A percentile compares a stretch with the other conserved stretches of the same genome.
Conservation (phyloP, 192 early-diverging fungal genomes). For the Fimicolochytrium jonesii region DNA sequence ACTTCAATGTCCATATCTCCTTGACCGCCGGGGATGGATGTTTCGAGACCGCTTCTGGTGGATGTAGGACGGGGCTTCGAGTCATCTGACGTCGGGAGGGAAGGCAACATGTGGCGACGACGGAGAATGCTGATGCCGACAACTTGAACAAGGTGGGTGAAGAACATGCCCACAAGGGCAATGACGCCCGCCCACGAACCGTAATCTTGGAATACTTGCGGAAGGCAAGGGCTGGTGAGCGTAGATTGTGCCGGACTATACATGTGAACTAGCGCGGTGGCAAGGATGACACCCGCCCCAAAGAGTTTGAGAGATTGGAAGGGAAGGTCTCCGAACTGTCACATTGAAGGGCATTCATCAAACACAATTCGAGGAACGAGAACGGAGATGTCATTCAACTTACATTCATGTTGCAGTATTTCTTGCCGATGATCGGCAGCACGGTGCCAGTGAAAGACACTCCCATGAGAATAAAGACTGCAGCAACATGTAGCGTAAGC, state of each 20-base stretch:
- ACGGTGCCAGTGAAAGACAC: slow-evolving; percentile 16
- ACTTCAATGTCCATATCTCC: too few relatives aligned
- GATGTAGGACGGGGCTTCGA: background rate
- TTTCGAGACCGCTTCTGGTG: background rate
- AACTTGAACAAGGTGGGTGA: slow-evolving; percentile 28
- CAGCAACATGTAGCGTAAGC: slow-evolving; percentile 14
- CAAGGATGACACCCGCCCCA: slow-evolving; percentile 45
- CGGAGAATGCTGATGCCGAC: background rate
- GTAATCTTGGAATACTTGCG: slow-evolving; percentile 25
- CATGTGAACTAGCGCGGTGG: slow-evolving; percentile 46
- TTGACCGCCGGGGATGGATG: background rate
- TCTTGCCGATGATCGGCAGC: slow-evolving; percentile 14
- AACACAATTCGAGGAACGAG: too few relatives aligned
- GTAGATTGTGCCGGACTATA: slow-evolving; percentile 22
- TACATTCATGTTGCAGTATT: too few relatives aligned
- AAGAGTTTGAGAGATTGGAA: slow-evolving; percentile 46
- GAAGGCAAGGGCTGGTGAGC: slow-evolving; percentile 32
- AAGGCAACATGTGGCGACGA: background rate
- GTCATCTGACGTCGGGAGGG: background rate
- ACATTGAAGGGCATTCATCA: too few relatives aligned
- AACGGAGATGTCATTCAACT: too few relatives aligned
- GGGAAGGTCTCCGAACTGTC: background rate
- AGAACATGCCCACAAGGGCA: slow-evolving; percentile 23
- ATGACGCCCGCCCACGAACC: slow-evolving; percentile 20
- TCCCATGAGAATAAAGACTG: slow-evolving; percentile 28